phyloP scores from a whole-genome alignment of 2,329 filamentous ascomycete genomes.

The Penicillium nordicum region DNA sequence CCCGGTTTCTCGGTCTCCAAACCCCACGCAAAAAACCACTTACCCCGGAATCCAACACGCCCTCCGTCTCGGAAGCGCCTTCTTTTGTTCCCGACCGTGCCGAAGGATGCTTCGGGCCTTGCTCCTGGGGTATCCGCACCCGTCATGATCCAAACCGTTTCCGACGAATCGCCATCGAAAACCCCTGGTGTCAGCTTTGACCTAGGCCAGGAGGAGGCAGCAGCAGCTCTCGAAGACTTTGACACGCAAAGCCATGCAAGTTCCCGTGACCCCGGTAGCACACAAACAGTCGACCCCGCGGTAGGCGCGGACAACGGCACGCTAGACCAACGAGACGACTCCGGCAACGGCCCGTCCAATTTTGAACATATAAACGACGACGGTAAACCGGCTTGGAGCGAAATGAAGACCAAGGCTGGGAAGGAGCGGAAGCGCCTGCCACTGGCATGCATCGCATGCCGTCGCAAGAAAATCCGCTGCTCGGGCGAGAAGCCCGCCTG shows the following conservation, averaged over 20 bases:
- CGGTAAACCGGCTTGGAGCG: conserved; percentile 67
- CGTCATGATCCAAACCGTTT: conserved; percentile 39
- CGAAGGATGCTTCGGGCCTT: conserved; percentile 35
- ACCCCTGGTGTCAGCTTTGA: conserved; percentile 23
- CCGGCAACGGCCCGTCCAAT: conserved; percentile 20
- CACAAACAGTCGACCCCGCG: conserved; percentile 24
- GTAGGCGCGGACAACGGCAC: conserved; percentile 17
- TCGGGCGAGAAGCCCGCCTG: conserved; percentile 97
- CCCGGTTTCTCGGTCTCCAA: not conserved
- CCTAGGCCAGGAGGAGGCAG: conserved; percentile 27
- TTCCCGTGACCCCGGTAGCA: conserved; percentile 34
- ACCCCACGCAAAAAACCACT: not conserved
- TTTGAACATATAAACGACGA: conserved; percentile 45
- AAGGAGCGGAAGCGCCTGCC: conserved; percentile 93
- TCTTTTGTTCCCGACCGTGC: conserved; percentile 5
- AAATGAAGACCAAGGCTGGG: conserved; percentile 85
- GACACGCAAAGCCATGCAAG: conserved; percentile 36
- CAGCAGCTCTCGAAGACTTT: conserved; percentile 30
- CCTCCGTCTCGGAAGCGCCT: not conserved
- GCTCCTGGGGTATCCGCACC: conserved; percentile 36
- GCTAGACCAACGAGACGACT: conserved; percentile 23
- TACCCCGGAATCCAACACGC: conserved; percentile 8
- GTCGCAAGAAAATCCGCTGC: conserved; percentile 95
- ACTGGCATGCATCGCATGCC: conserved; percentile 90
- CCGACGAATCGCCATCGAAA: conserved; percentile 31